Base-by-base conservation (phyloP, 192 early-diverging fungal species). In the Globomyces pollinis-pini region DNA sequence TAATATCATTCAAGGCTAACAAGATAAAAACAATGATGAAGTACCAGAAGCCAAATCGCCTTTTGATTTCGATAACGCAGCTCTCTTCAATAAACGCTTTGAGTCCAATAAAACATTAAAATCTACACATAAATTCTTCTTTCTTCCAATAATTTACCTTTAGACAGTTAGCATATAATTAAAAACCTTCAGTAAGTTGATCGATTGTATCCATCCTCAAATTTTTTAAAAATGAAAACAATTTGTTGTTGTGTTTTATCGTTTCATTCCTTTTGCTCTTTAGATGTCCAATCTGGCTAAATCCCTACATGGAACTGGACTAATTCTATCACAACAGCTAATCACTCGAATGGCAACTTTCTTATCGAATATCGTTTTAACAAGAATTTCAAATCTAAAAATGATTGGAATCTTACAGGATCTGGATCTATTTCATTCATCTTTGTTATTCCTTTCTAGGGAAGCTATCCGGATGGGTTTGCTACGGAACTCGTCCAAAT, bases 391-490 rank as follows among this genome's bases (percentile, higher is more conserved):
- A 7, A 76, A 85, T 8, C 77, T 85, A 11, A 66, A 79, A 23
- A 85, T 87, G 8, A 79, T 96, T 38, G 93, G 94, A 0, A 77
- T 93, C 6, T 91, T 89, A 0, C 83, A 84, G 1, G 86, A 87
- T 33, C 70, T 96, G 26, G 92, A 98, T 70, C 77, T 98, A 12
- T 64, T 94, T 13, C 75, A 88, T 7, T 83, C 89, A n/a, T 92
- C 93, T 0, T 85, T 96, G 20, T 67, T 96, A 33, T 96, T 99
- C 73, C 71, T 99, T 11, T 93, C 91, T 1, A 72, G 96, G 24
- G 73, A 76, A 43, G 64, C 61, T 36, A 64, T 76, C 13, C 39
- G 74, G 11, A 76, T 76, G 74, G 78, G 72, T 1, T 54, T 76
- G 31, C 57, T 76, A 28, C 39, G 78, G n/a, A 59, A 26, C 33